Percentiles rank a stretch among this genome's conserved stretches.
These are phyloP conservation scores for Vitis cinerea DNA, from an alignment of 164 flowering plant species.

Conservation along the genomic window DNA sequence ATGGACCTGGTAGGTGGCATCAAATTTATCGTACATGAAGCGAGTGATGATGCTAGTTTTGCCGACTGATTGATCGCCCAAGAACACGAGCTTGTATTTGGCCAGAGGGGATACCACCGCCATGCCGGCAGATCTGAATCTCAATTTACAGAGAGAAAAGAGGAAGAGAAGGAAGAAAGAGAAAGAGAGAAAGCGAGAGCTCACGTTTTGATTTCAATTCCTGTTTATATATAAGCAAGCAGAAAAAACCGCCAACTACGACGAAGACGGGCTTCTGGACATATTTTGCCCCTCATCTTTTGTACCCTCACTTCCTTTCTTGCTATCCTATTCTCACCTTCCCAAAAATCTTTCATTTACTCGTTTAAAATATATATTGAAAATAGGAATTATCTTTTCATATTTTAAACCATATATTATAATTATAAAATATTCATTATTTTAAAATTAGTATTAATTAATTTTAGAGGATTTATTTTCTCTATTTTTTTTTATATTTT, in stretches of 20 bases:
- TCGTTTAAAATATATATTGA: too few species aligned
- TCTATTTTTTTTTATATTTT: too few species aligned
- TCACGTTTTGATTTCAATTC: background rate
- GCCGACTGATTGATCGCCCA: conserved; percentile 88
- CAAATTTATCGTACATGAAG: conserved; percentile 91
- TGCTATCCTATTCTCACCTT: too few species aligned
- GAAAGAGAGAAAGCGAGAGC: conserved; percentile 2
- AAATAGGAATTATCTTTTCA: too few species aligned
- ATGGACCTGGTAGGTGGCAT: conserved; percentile 77
- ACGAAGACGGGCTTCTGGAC: conserved; percentile 15
- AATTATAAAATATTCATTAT: too few species aligned
- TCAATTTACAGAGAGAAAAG: background rate
- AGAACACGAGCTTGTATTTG: conserved; percentile 76
- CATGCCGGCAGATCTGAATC: conserved; percentile 45
- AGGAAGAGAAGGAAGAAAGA: background rate
- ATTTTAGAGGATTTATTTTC: too few species aligned
- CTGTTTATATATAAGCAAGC: background rate
- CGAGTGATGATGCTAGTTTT: conserved; percentile 91
- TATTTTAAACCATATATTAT: too few species aligned
- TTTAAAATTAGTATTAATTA: too few species aligned
- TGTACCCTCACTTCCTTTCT: background rate
- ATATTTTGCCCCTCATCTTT: conserved; percentile 2
- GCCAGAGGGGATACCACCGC: conserved; percentile 79
- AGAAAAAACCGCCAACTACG: conserved; percentile 37
- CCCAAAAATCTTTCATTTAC: too few species aligned